Evolutionary conservation across 768 basidiomycete genomes (phyloP).

Genomic region (Leccinum longicurvipes): DNA sequence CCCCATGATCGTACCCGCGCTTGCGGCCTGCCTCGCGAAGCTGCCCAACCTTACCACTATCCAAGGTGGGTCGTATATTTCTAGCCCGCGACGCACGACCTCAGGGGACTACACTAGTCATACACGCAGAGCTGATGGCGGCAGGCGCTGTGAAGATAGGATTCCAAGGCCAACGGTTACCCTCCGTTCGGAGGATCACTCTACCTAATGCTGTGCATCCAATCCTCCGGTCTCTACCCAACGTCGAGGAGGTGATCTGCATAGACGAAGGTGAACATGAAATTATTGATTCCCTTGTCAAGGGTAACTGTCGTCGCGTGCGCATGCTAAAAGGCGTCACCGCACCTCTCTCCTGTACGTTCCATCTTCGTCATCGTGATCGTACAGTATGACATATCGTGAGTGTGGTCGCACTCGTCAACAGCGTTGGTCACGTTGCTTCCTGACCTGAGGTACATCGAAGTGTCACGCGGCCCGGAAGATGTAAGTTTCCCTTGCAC

Average conservation of each 20-base stretch:
- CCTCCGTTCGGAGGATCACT: slow-evolving; percentile 7
- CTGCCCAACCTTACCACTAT: slow-evolving; percentile 6
- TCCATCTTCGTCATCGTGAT: neutral
- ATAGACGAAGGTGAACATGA: slow-evolving; percentile 4
- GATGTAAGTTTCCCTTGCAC: neutral
- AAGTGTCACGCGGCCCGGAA: neutral
- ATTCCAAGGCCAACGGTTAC: slow-evolving; percentile 12
- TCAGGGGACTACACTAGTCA: neutral
- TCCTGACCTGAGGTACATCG: slow-evolving; percentile 7
- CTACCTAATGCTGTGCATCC: slow-evolving; percentile 5
- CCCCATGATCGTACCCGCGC: slow-evolving; percentile 1
- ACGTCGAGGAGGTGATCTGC: slow-evolving; percentile 9
- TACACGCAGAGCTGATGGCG: neutral
- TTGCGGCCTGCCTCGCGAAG: slow-evolving; percentile 5
- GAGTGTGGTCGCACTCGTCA: neutral
- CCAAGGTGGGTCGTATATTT: slow-evolving; percentile 3
- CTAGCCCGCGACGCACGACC: neutral
- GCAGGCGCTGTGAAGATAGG: slow-evolving; percentile 6
- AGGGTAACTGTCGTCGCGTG: slow-evolving; percentile 1
- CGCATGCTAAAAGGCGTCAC: slow-evolving; percentile 8
- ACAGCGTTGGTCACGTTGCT: slow-evolving; percentile 7
- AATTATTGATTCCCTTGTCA: slow-evolving; percentile 7
- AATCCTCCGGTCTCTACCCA: slow-evolving; percentile 9
- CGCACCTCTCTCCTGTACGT: slow-evolving; percentile 3
- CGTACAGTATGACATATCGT: neutral